Evolutionary conservation across 306 rosid genomes (phyloP).

Genomic region (Hylodesmum podocarpum): DNA sequence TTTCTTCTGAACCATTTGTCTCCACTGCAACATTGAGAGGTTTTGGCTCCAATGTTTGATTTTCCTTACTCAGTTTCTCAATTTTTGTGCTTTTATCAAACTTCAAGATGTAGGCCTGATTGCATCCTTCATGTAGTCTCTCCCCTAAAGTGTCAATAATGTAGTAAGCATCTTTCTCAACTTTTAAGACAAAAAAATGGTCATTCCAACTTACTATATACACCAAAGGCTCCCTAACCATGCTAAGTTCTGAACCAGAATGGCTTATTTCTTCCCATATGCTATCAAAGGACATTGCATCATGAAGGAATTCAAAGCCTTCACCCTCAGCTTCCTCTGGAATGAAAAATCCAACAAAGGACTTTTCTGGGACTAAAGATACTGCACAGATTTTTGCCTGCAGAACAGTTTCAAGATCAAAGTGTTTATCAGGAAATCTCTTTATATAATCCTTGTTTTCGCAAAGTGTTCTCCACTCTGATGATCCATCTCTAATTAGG

Average conservation of each 20-base stretch:
- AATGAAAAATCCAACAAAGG: conserved; percentile 72
- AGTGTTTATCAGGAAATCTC: conserved; percentile 75
- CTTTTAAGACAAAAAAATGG: conserved; percentile 76
- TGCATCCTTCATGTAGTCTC: conserved; percentile 82
- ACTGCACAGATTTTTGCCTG: conserved; percentile 68
- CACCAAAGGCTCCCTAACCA: conserved; percentile 48
- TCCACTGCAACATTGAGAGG: conserved; percentile 29
- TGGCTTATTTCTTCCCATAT: conserved; percentile 81
- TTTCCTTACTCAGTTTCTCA: conserved; percentile 39
- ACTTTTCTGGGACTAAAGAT: conserved; percentile 53
- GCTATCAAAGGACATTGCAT: conserved; percentile 76
- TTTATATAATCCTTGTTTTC: conserved; percentile 54
- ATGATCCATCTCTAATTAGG: conserved; percentile 72
- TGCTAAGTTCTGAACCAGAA: conserved; percentile 45
- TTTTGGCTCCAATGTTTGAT: conserved; percentile 42
- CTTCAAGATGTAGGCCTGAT: conserved; percentile 69
- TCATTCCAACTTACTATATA: conserved; percentile 84
- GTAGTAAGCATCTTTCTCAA: conserved; percentile 69
- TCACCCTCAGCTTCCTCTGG: conserved; percentile 68
- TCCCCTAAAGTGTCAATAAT: conserved; percentile 78
- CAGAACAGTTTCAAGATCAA: conserved; percentile 75
- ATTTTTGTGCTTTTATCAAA: conserved; percentile 54
- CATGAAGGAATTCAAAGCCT: conserved; percentile 61
- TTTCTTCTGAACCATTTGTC: conserved; percentile 30
- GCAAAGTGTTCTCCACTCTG: conserved; percentile 75